Evolutionary conservation across 192 early-diverging fungal genomes (phyloP), one percentile per base, ranked within the genome.

Genomic region (Lunasporangiospora selenospora): DNA sequence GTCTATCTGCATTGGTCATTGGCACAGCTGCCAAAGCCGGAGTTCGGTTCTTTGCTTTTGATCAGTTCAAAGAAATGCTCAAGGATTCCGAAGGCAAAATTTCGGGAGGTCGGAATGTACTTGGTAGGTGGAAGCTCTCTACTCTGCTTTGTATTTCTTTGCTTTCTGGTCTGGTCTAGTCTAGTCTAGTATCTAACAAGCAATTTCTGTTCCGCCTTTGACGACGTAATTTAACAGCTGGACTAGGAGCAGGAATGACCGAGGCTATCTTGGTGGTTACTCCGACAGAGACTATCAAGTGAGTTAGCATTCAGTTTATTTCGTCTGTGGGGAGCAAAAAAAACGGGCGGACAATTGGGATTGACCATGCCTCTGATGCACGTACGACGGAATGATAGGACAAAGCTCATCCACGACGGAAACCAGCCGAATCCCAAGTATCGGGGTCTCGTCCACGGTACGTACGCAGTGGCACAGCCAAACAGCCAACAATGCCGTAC

Each of bases 201-300:
- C 5, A 33, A 29, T 31, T 36, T 16, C 16, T 33, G 34, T 58
- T 44, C 31, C 19, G 1, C 18, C 29, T n/a, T n/a, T n/a, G n/a
- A n/a, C 12, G 43, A 21, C 34, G 16, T 27, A 13, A 19, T 30
- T 9, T 38, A 6, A 18, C 23, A 78, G 93, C 94, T 33, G 93
- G 93, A 0, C 70, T 96, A 37, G 90, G 88, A 18, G 94, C 94
- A 0, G 94, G 96, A 7, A 85, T 95, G 67, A 83, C 87, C 12
- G 97, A 97, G 65, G 97, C 93, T 1, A 81, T 86, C 15, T 55
- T 91, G 3, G 95, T 93, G 21, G 95, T 97, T 1, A 95, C 97
- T 9, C 93, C 91, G 6, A 89, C 91, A 7, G 97, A 97, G 67
- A 93, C 94, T 9, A 93, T 97, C 78, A 97, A 97, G 87, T 89